Base-by-base conservation (phyloP, 2,329 filamentous ascomycete genomes). In the Ophiostoma australiae region DNA sequence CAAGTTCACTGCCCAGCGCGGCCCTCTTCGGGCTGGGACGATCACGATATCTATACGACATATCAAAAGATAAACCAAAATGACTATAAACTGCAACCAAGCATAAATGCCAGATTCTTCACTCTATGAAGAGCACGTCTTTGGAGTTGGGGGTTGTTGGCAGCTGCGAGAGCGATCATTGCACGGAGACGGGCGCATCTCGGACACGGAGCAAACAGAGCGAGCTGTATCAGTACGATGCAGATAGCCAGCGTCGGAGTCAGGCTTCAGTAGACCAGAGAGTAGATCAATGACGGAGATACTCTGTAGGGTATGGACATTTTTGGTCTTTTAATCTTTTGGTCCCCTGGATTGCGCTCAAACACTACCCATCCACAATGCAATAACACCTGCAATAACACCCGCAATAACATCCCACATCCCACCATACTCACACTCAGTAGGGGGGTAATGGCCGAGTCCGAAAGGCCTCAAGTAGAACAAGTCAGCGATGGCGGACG, bases 401-500 rank as follows among this genome's bases (percentile, higher is more conserved):
- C 15, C n/a, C n/a, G 13, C 44, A 17, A 52, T 3, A 4, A 15
- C 39, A 20, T 52, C 7, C 4, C 4, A 17, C 23, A 63, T 33
- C 7, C 52, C 52, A 55, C 52, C 52, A 55, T 23, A 31, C 27
- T 31, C 3, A 3, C 3, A 31, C 27, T 31, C 27, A 31, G 27
- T 31, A 55, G 58, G 58, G 58, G 58, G 58, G 58, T 63, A 7
- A 63, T 63, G 27, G 15, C 6, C 4, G 27, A 63, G 58, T 63
- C 58, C 27, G 58, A 63, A 63, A 63, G 39, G 33, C 61, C 61
- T 37, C 61, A 65, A 65, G 61, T 66, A 66, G 61, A 35, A 37
- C 31, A 66, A 66, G 58, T 63, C 17, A 31, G 39, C 7, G 37
- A 55, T 10, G 48, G 55, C 55, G 13, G 13, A 33, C 33, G 61